Percentiles rank a stretch among this genome's conserved stretches.
Conservation (phyloP, 2,329 filamentous ascomycete genomes). For the Aspergillus alliaceus region DNA sequence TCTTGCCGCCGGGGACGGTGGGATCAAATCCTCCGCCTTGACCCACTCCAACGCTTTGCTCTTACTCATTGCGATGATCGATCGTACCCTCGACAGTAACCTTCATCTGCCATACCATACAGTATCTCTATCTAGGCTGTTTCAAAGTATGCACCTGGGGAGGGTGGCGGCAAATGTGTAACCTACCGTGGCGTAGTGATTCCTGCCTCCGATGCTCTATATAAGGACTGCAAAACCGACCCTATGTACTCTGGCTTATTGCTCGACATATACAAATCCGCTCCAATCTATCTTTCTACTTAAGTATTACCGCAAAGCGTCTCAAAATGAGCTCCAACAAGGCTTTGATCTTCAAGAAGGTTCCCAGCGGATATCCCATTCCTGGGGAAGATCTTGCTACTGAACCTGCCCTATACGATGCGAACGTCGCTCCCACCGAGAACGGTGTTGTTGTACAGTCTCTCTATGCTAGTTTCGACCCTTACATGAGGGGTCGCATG, state of each 20-base stretch:
- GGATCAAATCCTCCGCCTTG: neutral
- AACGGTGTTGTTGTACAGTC: constrained; percentile 70
- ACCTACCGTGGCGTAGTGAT: too few relatives aligned
- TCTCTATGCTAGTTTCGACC: constrained; percentile 76
- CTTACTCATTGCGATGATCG: neutral
- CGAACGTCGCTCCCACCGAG: constrained; percentile 53
- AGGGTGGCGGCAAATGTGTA: too few relatives aligned
- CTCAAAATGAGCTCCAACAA: constrained; percentile 63
- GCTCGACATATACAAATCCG: too few relatives aligned
- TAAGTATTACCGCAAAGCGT: too few relatives aligned
- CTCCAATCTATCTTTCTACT: too few relatives aligned
- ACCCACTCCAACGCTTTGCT: neutral
- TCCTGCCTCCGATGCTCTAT: too few relatives aligned
- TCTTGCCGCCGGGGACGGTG: neutral
- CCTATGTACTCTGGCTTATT: too few relatives aligned
- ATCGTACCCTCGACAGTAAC: too few relatives aligned
- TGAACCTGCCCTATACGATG: constrained; percentile 67
- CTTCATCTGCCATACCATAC: too few relatives aligned
- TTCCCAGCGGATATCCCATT: constrained; percentile 67
- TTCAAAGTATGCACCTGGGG: too few relatives aligned
- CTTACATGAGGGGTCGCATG: constrained; percentile 82
- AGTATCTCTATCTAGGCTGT: too few relatives aligned
- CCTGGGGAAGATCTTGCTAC: constrained; percentile 68
- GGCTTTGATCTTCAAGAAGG: constrained; percentile 69
- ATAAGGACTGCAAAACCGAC: too few relatives aligned